Percentiles rank a stretch among this genome's conserved stretches.
phyloP scores from a whole-genome alignment of 148 eudicot genomes.

The Vaccinium corymbosum region DNA sequence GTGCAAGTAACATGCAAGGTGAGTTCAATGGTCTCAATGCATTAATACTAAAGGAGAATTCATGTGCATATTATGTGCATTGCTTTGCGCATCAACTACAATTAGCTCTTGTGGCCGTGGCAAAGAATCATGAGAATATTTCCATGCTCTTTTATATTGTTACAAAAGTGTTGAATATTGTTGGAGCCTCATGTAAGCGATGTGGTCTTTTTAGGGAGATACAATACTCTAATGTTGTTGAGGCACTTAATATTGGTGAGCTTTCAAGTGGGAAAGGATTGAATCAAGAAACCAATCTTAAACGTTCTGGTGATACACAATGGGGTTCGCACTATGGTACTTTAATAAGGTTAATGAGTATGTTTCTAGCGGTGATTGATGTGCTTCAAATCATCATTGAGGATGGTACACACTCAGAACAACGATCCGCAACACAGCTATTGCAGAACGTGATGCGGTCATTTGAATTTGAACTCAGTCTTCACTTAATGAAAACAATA shows the following conservation, averaged over 20 bases:
- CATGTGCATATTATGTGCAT: no score
- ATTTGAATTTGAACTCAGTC: no score
- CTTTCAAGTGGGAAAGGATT: slow-evolving; percentile 1
- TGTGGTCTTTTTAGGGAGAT: not conserved
- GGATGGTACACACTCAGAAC: not conserved
- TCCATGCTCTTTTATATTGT: not conserved
- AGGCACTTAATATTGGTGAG: not conserved
- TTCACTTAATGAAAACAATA: not conserved
- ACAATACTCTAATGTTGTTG: not conserved
- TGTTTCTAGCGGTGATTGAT: no score
- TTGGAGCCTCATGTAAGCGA: slow-evolving; percentile 9
- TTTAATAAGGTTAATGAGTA: no score
- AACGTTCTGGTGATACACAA: not conserved
- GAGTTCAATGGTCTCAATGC: no score
- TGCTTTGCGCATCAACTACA: no score
- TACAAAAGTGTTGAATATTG: not conserved
- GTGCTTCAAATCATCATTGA: not conserved
- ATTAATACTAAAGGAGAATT: no score
- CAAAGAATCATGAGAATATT: slow-evolving; percentile 6
- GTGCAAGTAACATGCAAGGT: no score
- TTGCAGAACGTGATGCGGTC: no score
- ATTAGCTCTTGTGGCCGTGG: not conserved
- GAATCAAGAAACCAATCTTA: slow-evolving; percentile 14
- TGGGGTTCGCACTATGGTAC: not conserved
- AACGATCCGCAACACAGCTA: not conserved